Evolutionary conservation across 306 rosid genomes (phyloP), one percentile per base, ranked within the genome.

Genomic region (Mimosa pudica): DNA sequence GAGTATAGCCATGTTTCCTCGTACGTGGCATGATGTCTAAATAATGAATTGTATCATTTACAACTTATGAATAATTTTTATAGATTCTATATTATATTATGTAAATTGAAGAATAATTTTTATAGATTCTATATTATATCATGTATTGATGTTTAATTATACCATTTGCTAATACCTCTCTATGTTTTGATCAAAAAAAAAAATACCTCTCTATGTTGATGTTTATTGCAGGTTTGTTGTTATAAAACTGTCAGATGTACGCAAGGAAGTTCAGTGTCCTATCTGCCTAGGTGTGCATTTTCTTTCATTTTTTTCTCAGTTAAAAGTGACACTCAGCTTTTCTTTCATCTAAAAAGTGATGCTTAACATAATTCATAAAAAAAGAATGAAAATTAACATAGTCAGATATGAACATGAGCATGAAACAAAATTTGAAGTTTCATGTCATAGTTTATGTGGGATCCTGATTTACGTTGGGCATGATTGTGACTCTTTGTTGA

Each of bases 221-320:
- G 64, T 73, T 87, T 69, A 48, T 79, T 78, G 75, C 91, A 91
- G 96, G 74, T 84, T 58, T 60, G 73, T 91, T 36, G 63, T 72
- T 36, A 85, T 91, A 76, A 89, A 82, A 71, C 77, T 91, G 82
- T 79, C 90, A 76, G 93, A 89, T 51, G 78, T 91, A 30, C 91
- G 93, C 70, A 91, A 85, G 83, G 92, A 89, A 84, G 96, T 91
- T 12, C 96, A 91, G 33, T 91, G 93, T 20, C 96, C 96, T 2
- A 91, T 91, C 84, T 91, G 96, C 79, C 83, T 91, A 82, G 96
- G 96, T 91, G 82, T 70, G 47, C 8, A 14, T 7, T 13, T 67
- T 17, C 38, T 1, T 68, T 8, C 64, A 24, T 24, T 8, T 17
- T 54, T 54, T 54, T 52, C 20, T 52, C 6, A 14, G 61, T 16